These are phyloP conservation scores for Syzygium grande DNA, from an alignment of 345 rosid genomes.

Conservation along the genomic window DNA sequence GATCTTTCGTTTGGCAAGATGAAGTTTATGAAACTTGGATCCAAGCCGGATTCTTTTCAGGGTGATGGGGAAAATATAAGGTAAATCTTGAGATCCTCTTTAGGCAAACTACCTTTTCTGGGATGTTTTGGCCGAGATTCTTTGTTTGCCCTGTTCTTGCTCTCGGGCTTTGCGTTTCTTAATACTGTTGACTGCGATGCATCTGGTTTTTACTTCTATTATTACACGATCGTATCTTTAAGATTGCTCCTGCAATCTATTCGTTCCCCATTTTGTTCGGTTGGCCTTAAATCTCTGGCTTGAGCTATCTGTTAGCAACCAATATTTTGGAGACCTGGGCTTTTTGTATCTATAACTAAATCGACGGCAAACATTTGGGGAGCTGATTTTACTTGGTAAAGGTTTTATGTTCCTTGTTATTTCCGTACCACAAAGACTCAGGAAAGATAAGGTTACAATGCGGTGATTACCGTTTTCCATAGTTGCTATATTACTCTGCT, in stretches of 20 bases:
- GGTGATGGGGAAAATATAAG: slow-evolving; percentile 29
- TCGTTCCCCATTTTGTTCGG: background rate
- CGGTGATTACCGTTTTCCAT: background rate
- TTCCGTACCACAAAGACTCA: background rate
- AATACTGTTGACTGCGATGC: background rate
- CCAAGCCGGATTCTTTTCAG: slow-evolving; percentile 43
- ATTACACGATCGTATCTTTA: background rate
- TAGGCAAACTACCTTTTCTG: background rate
- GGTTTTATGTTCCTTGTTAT: background rate
- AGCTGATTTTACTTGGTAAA: background rate
- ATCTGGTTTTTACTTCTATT: background rate
- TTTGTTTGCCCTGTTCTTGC: background rate
- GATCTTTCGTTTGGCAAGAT: slow-evolving; percentile 8
- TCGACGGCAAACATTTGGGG: background rate
- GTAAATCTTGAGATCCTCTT: slow-evolving; percentile 3
- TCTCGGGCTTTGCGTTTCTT: background rate
- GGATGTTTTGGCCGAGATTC: background rate
- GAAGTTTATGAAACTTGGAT: slow-evolving; percentile 56
- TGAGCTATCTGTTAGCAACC: background rate
- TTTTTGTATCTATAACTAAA: background rate
- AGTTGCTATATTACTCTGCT: background rate
- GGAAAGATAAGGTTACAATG: background rate
- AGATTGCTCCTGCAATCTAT: background rate
- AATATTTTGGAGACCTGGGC: background rate
- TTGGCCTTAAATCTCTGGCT: background rate